phyloP scores from a whole-genome alignment of 371 early-diverging fungal species.

The Mortierella sp. region DNA sequence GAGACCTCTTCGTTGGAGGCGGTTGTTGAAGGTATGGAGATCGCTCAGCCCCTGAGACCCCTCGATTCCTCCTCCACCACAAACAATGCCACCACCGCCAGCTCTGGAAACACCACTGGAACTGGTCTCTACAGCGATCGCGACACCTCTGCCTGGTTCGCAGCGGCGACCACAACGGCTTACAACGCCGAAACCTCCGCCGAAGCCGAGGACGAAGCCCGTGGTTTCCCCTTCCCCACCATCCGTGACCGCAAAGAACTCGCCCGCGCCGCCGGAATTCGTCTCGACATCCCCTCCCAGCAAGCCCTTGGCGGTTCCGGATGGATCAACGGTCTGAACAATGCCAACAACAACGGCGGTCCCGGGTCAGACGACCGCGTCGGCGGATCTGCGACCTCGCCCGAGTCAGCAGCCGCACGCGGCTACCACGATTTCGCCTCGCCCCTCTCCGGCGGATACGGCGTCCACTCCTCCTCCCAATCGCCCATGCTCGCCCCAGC shows the following conservation, averaged over 20 bases:
- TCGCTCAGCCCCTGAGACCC: conserved; percentile 15
- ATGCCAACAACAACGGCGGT: background rate
- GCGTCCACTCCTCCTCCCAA: conserved; percentile 18
- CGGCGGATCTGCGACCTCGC: conserved; percentile 41
- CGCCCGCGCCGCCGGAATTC: conserved; percentile 40
- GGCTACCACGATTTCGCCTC: conserved; percentile 19
- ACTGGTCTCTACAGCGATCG: conserved; percentile 42
- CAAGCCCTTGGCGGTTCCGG: conserved; percentile 11
- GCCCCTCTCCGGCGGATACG: conserved; percentile 20
- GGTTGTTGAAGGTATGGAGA: conserved; percentile 37
- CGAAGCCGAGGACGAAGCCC: conserved; percentile 16
- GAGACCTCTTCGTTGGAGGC: conserved; percentile 25
- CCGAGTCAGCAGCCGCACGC: conserved; percentile 19
- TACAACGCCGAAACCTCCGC: background rate
- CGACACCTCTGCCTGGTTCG: conserved; percentile 42
- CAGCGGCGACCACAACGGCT: conserved; percentile 13
- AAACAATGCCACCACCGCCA: background rate
- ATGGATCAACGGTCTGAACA: conserved; percentile 30
- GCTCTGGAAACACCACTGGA: background rate
- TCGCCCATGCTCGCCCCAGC: conserved; percentile 23
- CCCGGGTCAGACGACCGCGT: conserved; percentile 29
- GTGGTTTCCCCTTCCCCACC: conserved; percentile 50
- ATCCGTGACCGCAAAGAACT: conserved; percentile 44
- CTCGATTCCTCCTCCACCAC: background rate
- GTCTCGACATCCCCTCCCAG: conserved; percentile 41